phyloP scores from a whole-genome alignment of 2,329 filamentous ascomycete genomes.

The Aspergillus ochraceus region DNA sequence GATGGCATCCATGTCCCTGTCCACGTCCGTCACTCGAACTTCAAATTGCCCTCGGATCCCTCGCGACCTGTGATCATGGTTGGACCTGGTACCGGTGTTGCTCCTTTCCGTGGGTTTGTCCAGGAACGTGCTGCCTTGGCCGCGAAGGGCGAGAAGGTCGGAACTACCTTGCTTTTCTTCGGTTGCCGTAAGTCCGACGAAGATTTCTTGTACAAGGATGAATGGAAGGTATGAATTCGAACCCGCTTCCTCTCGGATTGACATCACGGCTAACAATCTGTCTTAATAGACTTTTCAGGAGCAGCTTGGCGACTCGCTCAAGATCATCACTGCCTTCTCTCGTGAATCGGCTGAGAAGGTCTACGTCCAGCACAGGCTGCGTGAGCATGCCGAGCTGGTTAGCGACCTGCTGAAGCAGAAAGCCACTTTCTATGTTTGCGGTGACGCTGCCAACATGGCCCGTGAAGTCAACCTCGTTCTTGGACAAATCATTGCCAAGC shows the following conservation, averaged over 20 bases:
- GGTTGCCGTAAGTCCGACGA: constrained; percentile 86
- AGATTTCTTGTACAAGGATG: constrained; percentile 87
- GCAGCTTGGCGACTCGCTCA: constrained; percentile 81
- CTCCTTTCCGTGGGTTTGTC: constrained; percentile 92
- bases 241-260: neutral
- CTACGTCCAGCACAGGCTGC: constrained; percentile 91
- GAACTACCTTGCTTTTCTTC: constrained; percentile 88
- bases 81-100: constrained; percentile 93
- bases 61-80: constrained; percentile 94
- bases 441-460: constrained; percentile 96
- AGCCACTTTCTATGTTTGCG: constrained; percentile 97
- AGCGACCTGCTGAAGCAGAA: constrained; percentile 80
- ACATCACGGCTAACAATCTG: constrained; percentile 22
- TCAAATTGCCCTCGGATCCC: constrained; percentile 96
- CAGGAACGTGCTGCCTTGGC: constrained; percentile 88
- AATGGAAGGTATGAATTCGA: constrained; percentile 73
- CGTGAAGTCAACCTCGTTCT: constrained; percentile 88
- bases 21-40: constrained; percentile 96
- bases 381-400: constrained; percentile 78
- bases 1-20: constrained; percentile 93
- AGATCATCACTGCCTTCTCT: constrained; percentile 93
- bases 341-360: constrained; percentile 84
- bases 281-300: constrained; percentile 72
- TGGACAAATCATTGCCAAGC: constrained; percentile 79
- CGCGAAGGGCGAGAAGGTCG: constrained; percentile 76